Base-by-base conservation (phyloP, 768 basidiomycete genomes). In the Mycena maculata region DNA sequence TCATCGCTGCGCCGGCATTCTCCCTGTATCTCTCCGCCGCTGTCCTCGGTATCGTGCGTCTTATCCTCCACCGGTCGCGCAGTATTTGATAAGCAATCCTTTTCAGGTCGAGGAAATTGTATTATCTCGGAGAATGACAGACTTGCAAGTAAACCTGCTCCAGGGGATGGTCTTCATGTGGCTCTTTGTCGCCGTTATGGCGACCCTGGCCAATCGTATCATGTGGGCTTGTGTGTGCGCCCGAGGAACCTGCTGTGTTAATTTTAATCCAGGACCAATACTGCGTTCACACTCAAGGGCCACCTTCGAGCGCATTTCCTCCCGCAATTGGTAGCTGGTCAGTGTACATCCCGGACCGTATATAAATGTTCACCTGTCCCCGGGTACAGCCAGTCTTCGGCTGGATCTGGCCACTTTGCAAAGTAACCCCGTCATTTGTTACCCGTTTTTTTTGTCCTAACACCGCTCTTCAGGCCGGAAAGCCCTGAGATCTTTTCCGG, bases 261-360 rank as follows among this genome's bases (percentile, higher is more conserved):
- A 50, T 20, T 42, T 44, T 50, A 36, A 8, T 49, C 4, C 36
- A 61, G 69, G 31, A 55, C 59, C 13, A 69, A 78, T 70, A 60
- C 68, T 25, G 62, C 66, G 48, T 60, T 76, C 60, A 18, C 50
- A 52, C 53, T 82, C 39, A 71, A 62, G 12, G 80, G 76, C 1
- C 75, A 77, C 45, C 72, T 85, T 2, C 78, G 81, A 48, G 74
- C 76, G 5, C 71, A 81, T 61, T 83, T 83, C 59, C 66, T 82
- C 18, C 85, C 85, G 0, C 73, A 72, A 38, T 64, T 85, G 6
- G 81, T 78, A 20, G 65, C 71, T 72, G 82, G 85, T 83, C 56
- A 39, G 65, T 61, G 20, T 18, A 8, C 20, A 41, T 27, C 30
- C 18, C 31, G 2, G 62, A 12, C 27, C n/a, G n/a, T n/a, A n/a